Percentiles rank a stretch among this genome's conserved stretches.
phyloP scores from a whole-genome alignment of 2,329 filamentous ascomycete species.

The Atkinsonella texensis region DNA sequence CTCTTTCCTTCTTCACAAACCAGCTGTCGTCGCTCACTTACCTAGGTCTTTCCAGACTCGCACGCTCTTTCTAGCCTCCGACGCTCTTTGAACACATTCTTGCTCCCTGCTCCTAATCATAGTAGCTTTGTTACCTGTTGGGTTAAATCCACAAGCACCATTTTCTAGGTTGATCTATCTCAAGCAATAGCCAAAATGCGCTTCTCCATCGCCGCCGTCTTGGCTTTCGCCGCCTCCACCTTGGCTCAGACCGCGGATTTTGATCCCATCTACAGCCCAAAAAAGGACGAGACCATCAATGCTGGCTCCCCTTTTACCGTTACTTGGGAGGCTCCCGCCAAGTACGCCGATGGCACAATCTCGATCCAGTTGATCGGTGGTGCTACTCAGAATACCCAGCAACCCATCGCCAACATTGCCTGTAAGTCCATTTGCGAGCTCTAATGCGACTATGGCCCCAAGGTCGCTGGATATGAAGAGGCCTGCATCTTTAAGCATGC shows the following conservation, averaged over 20 bases:
- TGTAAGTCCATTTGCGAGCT: constrained; percentile 29
- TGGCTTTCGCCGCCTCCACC: constrained; percentile 39
- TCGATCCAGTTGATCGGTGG: constrained; percentile 45
- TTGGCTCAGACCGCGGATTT: constrained; percentile 45
- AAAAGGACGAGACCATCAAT: constrained; percentile 27
- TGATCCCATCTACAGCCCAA: constrained; percentile 39
- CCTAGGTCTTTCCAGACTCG: constrained; percentile 9
- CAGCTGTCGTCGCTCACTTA: constrained; percentile 12
- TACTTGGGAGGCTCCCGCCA: constrained; percentile 33
- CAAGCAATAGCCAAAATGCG: constrained; percentile 36
- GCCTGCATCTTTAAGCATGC: neutral
- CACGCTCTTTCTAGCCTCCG: constrained; percentile 12
- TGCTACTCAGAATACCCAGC: constrained; percentile 28
- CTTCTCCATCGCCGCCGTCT: constrained; percentile 36
- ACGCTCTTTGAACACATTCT: constrained; percentile 18
- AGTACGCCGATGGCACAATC: constrained; percentile 31
- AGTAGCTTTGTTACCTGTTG: neutral
- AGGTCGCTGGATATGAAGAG: neutral
- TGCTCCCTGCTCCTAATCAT: constrained; percentile 6
- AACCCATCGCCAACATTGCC: constrained; percentile 30
- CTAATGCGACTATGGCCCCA: neutral
- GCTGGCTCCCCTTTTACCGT: constrained; percentile 39
- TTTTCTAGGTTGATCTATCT: neutral
- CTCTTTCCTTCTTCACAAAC: constrained; percentile 11
- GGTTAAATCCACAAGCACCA: neutral